Base-by-base conservation (phyloP, 2,329 filamentous ascomycete genomes). In the Sporothrix globosa region DNA sequence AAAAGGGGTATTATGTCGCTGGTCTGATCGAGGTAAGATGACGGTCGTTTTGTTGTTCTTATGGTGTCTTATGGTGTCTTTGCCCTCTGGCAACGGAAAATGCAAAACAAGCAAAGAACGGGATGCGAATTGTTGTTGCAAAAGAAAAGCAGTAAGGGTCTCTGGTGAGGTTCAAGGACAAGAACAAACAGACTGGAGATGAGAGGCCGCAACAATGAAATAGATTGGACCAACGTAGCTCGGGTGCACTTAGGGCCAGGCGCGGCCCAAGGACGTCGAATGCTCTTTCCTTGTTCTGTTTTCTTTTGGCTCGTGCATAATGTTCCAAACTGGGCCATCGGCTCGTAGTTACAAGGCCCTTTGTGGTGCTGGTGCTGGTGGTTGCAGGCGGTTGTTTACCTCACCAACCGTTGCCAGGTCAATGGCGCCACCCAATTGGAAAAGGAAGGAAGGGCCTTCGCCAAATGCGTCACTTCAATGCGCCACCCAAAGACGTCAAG, bases 331-430 rank as follows among this genome's bases (percentile, higher is more conserved):
- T 44, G 56, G 34, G 34, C 34, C 41, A 17, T 61, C 24, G 4
- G 56, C 34, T 61, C n/a, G 61, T 27, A 30, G 48, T 48, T 48
- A 48, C 60, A 63, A 41, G 58, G 41, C 11, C 9, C 44, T 41
- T 27, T 44, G 58, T 21, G 39, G 34, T 27, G 19, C 19, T 46
- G 41, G 39, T 53, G 17, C 27, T 39, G 46, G 63, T 34, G 24
- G 61, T 52, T 39, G 63, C 46, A 52, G 60, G 61, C 46, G 3
- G 14, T 70, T 73, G 72, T 73, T 73, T 73, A 73, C 72, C 63
- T 71, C 44, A 53, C 70, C 63, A 69, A 68, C 67, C 58, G 72
- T 73, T 73, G 72, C 72, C 72, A 61, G 70, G 72, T 67, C 72
- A 73, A 73, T 73, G 30, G 24, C 69, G 30, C 63, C 56, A 53